A percentile compares a stretch with the other conserved stretches of the same genome.
Conservation (phyloP, 2,329 filamentous ascomycete species). For the Colletotrichum lupini region DNA sequence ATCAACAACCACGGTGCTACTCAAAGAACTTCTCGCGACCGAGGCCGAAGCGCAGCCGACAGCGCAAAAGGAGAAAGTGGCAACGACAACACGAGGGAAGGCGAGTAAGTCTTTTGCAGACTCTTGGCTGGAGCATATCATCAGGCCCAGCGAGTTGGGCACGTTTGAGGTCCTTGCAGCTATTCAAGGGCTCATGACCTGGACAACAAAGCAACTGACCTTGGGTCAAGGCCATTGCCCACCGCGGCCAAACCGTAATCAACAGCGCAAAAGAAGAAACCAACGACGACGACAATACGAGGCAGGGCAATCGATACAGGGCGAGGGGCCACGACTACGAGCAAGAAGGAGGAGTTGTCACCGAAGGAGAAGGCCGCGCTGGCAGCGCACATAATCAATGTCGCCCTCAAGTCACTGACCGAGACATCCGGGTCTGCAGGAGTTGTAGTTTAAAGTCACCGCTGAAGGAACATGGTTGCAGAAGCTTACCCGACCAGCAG, state of each 20-base stretch:
- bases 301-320: constrained; percentile 37
- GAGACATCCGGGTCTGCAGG: constrained; percentile 68
- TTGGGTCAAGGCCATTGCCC: too few relatives aligned
- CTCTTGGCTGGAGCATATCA: too few relatives aligned
- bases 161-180: too few relatives aligned
- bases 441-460: too few relatives aligned
- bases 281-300: not conserved
- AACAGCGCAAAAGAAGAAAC: constrained; percentile 35
- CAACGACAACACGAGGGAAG: constrained; percentile 42
- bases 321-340: constrained; percentile 44
- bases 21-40: constrained; percentile 58
- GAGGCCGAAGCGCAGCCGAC: constrained; percentile 39
- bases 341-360: constrained; percentile 56
- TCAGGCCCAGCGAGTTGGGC: too few relatives aligned
- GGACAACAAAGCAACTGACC: too few relatives aligned
- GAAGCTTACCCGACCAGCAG: too few relatives aligned
- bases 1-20: constrained; percentile 55
- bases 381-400: constrained; percentile 80
- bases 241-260: constrained; percentile 41
- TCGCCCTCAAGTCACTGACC: constrained; percentile 74
- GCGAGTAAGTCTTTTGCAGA: too few relatives aligned
- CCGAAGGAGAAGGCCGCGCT: constrained; percentile 72
- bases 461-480: too few relatives aligned
- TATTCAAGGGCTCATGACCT: too few relatives aligned
- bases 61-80: constrained; percentile 36